These are phyloP conservation scores for Akanthomyces muscarius DNA, from an alignment of 2,329 filamentous ascomycete genomes.

Conservation along the genomic window DNA sequence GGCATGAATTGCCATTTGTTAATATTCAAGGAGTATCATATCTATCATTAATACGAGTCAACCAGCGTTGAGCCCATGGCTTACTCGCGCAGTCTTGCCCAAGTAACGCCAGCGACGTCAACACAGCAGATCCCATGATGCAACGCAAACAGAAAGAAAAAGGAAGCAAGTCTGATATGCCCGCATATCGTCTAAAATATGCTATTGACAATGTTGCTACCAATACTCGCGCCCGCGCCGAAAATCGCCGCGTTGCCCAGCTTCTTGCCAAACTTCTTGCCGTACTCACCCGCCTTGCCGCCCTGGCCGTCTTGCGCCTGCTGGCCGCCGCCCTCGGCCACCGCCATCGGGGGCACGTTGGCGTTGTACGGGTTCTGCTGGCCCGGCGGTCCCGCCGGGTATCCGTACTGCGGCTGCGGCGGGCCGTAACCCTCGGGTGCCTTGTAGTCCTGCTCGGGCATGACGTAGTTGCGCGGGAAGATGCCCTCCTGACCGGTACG, in stretches of 20 bases:
- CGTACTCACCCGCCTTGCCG: slow-evolving; percentile 65
- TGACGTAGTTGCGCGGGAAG: slow-evolving; percentile 89
- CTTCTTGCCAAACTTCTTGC: slow-evolving; percentile 97
- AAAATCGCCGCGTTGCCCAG: slow-evolving; percentile 76
- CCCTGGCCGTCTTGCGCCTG: slow-evolving; percentile 27
- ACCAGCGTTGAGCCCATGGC: no score
- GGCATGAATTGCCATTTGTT: no score
- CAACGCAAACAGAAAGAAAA: neutral
- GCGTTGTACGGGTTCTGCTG: slow-evolving; percentile 62
- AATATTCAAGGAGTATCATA: neutral
- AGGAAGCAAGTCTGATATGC: neutral
- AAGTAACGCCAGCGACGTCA: no score
- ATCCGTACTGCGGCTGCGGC: slow-evolving; percentile 37
- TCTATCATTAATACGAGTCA: neutral
- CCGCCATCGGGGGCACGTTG: slow-evolving; percentile 70
- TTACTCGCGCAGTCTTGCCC: no score
- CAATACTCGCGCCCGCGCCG: slow-evolving; percentile 87
- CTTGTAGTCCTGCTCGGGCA: slow-evolving; percentile 61
- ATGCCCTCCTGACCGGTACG: slow-evolving; percentile 84
- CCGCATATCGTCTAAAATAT: slow-evolving; percentile 64
- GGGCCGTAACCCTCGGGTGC: slow-evolving; percentile 33
- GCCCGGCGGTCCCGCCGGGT: slow-evolving; percentile 38
- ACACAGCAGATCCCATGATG: neutral
- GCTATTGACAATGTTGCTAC: slow-evolving; percentile 83
- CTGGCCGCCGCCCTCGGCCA: slow-evolving; percentile 52